Percentiles rank a stretch among this genome's conserved stretches.
Conservation (phyloP, 139 green algal species). For the Mesotaenium endlicherianum region DNA sequence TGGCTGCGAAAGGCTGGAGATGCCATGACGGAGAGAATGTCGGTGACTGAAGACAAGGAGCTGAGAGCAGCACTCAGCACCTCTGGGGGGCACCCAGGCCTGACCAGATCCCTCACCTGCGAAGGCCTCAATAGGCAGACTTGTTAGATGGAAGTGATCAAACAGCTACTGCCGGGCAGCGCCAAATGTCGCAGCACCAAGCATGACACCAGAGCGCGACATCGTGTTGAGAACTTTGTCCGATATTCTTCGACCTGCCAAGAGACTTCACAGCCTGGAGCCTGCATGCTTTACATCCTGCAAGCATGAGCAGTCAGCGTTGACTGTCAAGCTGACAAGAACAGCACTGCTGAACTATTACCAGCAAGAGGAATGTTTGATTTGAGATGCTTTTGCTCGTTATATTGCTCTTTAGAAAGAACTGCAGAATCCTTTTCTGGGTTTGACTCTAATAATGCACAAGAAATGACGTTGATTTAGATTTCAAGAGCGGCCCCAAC, state of each 20-base stretch:
- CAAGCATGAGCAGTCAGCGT: too few species aligned
- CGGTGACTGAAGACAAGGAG: not conserved
- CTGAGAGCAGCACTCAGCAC: slow-evolving; percentile 1
- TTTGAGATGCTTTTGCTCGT: too few species aligned
- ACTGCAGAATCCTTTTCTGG: too few species aligned
- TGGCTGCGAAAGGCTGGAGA: slow-evolving; percentile 2
- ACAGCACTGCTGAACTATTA: too few species aligned
- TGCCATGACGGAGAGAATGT: slow-evolving; percentile 11
- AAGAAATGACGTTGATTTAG: not conserved
- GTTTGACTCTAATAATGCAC: not conserved
- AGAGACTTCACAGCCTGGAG: too few species aligned
- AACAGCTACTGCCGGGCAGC: not conserved
- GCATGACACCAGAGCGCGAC: not conserved
- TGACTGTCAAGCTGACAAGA: too few species aligned
- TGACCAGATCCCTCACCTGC: slow-evolving; percentile 26
- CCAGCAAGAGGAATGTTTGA: too few species aligned
- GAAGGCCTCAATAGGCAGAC: too few species aligned
- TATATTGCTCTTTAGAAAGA: too few species aligned
- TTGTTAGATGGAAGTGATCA: not conserved
- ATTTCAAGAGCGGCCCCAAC: not conserved
- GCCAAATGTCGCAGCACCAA: not conserved
- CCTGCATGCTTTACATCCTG: not conserved
- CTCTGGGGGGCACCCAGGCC: not conserved
- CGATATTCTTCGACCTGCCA: not conserved
- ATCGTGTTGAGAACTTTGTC: not conserved